Conservation (phyloP, 2,329 filamentous ascomycete species). For the Ophiostoma montium region DNA sequence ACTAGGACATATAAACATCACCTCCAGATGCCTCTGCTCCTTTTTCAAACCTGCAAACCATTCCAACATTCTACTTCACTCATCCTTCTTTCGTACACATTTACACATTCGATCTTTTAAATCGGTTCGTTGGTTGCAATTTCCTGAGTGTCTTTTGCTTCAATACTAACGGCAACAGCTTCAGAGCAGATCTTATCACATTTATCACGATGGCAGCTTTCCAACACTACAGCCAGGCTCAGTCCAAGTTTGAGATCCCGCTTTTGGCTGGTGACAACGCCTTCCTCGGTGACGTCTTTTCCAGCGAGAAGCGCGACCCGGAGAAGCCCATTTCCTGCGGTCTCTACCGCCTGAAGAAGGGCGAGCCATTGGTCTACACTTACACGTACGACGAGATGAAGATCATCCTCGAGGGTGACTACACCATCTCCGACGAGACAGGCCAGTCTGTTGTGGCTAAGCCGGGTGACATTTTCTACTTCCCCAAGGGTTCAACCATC, state of each 20-base stretch:
- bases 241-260: conserved; percentile 1
- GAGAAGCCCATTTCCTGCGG: conserved; percentile 2
- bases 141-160: too few relatives aligned
- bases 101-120: not conserved
- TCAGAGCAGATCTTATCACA: not conserved
- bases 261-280: not conserved
- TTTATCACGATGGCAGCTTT: not conserved
- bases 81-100: not conserved
- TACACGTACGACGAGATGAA: conserved; percentile 2
- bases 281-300: not conserved
- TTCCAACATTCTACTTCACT: not conserved
- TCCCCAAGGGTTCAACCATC: conserved; percentile 1
- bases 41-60: not conserved
- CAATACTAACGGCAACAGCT: not conserved
- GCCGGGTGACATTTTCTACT: conserved; percentile 1
- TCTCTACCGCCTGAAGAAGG: conserved; percentile 2
- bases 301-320: not conserved
- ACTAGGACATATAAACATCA: not conserved
- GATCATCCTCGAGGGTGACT: conserved; percentile 1
- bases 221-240: conserved; percentile 1
- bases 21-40: not conserved
- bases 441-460: not conserved
- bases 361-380: not conserved
- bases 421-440: conserved; percentile 1
- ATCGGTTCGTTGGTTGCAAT: not conserved